These are phyloP conservation scores for Carex pumila DNA, from an alignment of 176 grass and related monocot species.

Conservation along the genomic window DNA sequence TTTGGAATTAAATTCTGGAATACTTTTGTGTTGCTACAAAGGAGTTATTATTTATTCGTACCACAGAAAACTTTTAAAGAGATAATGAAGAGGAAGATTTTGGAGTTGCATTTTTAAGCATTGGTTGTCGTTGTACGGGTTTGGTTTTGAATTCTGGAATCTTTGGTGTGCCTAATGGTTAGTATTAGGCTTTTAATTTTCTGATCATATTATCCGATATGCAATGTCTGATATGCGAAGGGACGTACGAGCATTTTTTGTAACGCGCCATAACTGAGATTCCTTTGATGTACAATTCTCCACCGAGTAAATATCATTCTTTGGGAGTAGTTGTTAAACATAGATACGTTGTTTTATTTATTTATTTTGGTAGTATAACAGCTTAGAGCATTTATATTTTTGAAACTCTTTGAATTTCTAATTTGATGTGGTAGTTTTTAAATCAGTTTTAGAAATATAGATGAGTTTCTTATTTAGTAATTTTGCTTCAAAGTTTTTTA, in stretches of 20 bases:
- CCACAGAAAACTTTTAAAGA: background rate
- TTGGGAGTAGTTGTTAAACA: background rate
- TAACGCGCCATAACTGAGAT: background rate
- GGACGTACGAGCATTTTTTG: background rate
- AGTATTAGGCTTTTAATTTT: background rate
- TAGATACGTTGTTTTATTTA: background rate
- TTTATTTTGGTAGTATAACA: background rate
- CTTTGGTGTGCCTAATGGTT: background rate
- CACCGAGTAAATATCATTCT: background rate
- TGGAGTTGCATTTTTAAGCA: background rate
- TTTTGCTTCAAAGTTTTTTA: too few relatives aligned
- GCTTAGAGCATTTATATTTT: too few relatives aligned
- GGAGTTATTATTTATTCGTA: too few relatives aligned
- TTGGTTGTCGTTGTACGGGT: background rate
- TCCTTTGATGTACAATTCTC: background rate
- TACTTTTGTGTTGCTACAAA: background rate
- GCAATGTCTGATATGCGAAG: too few relatives aligned
- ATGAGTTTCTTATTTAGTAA: too few relatives aligned
- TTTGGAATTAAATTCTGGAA: too few relatives aligned
- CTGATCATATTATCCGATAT: background rate
- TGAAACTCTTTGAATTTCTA: too few relatives aligned
- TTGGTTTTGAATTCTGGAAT: background rate
- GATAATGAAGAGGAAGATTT: background rate
- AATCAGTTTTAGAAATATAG: too few relatives aligned
- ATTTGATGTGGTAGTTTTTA: too few relatives aligned